phyloP scores from a whole-genome alignment of 2,329 filamentous ascomycete species.

The Cladosporium colombiae region DNA sequence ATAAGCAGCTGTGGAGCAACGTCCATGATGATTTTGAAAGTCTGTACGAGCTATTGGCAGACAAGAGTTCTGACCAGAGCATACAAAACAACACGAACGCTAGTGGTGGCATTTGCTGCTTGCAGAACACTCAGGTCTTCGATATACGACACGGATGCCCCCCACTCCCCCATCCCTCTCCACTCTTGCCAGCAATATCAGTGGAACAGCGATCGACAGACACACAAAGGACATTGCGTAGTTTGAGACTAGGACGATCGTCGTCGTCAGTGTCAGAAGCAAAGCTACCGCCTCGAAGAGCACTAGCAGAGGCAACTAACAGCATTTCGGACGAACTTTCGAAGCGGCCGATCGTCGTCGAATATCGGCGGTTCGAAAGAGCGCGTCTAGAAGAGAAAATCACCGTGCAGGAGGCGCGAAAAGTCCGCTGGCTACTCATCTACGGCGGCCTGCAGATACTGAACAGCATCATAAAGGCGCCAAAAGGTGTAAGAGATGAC shows the following conservation, averaged over 20 bases:
- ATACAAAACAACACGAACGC: constrained; percentile 38
- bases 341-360: constrained; percentile 59
- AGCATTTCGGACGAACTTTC: constrained; percentile 37
- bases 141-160: constrained; percentile 61
- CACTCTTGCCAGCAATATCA: constrained; percentile 60
- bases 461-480: constrained; percentile 61
- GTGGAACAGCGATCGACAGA: constrained; percentile 30
- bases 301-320: constrained; percentile 55
- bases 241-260: constrained; percentile 39
- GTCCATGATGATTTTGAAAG: constrained; percentile 71
- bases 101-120: constrained; percentile 67
- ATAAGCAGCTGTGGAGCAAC: constrained; percentile 58
- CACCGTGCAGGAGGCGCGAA: constrained; percentile 67
- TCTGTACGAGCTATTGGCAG: constrained; percentile 71
- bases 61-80: constrained; percentile 51
- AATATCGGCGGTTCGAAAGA: constrained; percentile 70
- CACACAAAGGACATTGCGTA: constrained; percentile 38
- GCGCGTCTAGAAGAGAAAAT: constrained; percentile 61
- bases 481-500: constrained; percentile 61
- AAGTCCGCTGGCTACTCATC: constrained; percentile 75
- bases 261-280: constrained; percentile 46
- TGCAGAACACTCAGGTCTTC: constrained; percentile 68
- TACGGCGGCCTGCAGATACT: constrained; percentile 75
- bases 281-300: constrained; percentile 52
- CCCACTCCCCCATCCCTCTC: constrained; percentile 65